A percentile compares a stretch with the other conserved stretches of the same genome.
phyloP scores from a whole-genome alignment of 2,329 filamentous ascomycete species.

The Pestalotiopsis sp. region DNA sequence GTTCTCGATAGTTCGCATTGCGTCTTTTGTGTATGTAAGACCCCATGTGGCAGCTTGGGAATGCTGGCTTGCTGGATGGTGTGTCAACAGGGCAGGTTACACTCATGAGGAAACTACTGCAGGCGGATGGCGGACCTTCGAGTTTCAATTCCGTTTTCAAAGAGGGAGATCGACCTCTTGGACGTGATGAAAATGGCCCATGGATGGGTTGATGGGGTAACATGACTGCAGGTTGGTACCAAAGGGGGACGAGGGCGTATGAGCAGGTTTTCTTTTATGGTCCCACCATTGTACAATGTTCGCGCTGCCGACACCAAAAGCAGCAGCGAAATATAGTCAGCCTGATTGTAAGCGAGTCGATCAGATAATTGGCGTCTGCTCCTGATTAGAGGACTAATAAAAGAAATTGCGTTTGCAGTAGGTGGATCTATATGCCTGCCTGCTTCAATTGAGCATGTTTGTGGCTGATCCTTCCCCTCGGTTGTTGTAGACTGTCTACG shows the following conservation, averaged over 20 bases:
- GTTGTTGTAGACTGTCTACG: background rate
- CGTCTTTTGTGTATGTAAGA: background rate
- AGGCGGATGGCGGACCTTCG: background rate
- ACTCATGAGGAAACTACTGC: background rate
- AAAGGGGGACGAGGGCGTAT: background rate
- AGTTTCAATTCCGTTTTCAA: background rate
- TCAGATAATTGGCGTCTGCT: background rate
- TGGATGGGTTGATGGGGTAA: background rate
- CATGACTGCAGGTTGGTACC: background rate
- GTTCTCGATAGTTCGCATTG: background rate
- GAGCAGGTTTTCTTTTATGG: background rate
- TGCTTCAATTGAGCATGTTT: background rate
- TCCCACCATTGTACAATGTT: background rate
- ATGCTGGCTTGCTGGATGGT: background rate
- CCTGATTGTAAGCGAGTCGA: background rate
- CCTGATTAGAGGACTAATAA: background rate
- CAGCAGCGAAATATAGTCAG: background rate
- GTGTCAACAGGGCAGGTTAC: background rate
- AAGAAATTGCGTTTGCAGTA: background rate
- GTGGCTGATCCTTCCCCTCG: background rate
- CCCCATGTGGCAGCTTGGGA: background rate
- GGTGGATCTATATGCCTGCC: background rate
- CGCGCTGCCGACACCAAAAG: background rate
- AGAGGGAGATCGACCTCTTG: background rate
- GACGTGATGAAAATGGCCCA: background rate